Conservation (phyloP, 2,329 filamentous ascomycete genomes). For the Nemania sp. region DNA sequence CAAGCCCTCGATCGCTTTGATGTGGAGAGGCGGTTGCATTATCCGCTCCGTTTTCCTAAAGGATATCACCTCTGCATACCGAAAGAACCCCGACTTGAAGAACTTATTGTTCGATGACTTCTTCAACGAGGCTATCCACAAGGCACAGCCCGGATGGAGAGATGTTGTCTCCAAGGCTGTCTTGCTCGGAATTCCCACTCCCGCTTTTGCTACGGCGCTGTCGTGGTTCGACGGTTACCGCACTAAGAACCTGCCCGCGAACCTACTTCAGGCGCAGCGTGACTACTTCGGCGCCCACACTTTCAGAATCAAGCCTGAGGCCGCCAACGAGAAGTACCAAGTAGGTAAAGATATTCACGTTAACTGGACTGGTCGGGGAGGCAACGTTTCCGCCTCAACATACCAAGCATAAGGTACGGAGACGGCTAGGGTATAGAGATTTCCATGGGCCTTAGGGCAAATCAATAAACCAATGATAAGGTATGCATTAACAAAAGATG, state of each 20-base stretch:
- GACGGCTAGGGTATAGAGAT: slow-evolving; percentile 22
- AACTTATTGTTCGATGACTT: slow-evolving; percentile 99
- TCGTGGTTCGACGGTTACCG: slow-evolving; percentile 99
- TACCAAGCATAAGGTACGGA: slow-evolving; percentile 82
- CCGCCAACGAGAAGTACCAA: slow-evolving; percentile 81
- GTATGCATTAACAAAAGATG: slow-evolving; percentile 37
- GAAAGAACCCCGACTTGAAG: slow-evolving; percentile 91
- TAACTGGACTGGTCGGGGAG: slow-evolving; percentile 99
- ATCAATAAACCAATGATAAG: slow-evolving; percentile 35
- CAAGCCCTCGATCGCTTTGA: slow-evolving; percentile 99
- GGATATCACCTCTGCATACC: slow-evolving; percentile 98
- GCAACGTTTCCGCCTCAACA: slow-evolving; percentile 95
- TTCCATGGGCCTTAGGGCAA: slow-evolving; percentile 29
- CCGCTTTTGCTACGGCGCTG: slow-evolving; percentile 95
- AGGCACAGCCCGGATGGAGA: slow-evolving; percentile 92
- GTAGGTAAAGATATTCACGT: slow-evolving; percentile 93
- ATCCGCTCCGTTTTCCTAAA: slow-evolving; percentile 99
- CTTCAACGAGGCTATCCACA: slow-evolving; percentile 99
- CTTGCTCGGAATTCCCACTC: slow-evolving; percentile 93
- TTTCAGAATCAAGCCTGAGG: slow-evolving; percentile 87
- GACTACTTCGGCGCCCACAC: slow-evolving; percentile 99
- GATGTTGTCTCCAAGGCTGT: slow-evolving; percentile 92
- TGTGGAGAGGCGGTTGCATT: slow-evolving; percentile 99
- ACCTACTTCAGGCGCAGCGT: slow-evolving; percentile 97
- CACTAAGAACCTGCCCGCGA: slow-evolving; percentile 96